These are phyloP conservation scores for Aspergillus jensenii DNA, from an alignment of 2,329 filamentous ascomycete genomes.

Conservation along the genomic window DNA sequence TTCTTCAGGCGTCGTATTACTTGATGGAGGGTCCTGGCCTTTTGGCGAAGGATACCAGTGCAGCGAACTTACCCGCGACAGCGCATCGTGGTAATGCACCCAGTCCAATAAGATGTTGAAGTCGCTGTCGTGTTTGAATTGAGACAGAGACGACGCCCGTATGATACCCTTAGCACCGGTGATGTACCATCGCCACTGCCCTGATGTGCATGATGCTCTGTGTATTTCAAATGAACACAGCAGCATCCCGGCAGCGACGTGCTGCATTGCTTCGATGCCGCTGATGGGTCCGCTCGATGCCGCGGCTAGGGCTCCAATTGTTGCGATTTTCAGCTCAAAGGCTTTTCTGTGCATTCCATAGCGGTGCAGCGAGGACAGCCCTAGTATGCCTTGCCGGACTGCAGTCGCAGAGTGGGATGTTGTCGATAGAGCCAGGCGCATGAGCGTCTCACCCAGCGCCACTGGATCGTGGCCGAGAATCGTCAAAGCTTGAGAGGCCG, in stretches of 20 bases:
- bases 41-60: neutral
- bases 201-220: slow-evolving; percentile 10
- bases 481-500: slow-evolving; percentile 5
- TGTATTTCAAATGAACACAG: slow-evolving; percentile 15
- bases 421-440: slow-evolving; percentile 8
- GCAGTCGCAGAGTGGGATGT: slow-evolving; percentile 2
- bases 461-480: slow-evolving; percentile 6
- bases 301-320: neutral
- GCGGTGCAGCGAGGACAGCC: slow-evolving; percentile 10
- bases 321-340: slow-evolving; percentile 6
- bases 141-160: neutral
- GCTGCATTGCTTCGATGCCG: slow-evolving; percentile 8
- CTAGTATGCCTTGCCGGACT: slow-evolving; percentile 2
- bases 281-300: slow-evolving; percentile 1
- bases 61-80: slow-evolving; percentile 8
- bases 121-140: neutral
- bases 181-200: slow-evolving; percentile 11
- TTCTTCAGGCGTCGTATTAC: neutral
- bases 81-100: slow-evolving; percentile 12
- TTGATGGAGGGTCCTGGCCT: neutral
- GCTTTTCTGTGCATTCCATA: slow-evolving; percentile 1
- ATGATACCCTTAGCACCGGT: slow-evolving; percentile 6
- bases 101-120: slow-evolving; percentile 8
- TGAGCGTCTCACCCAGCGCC: neutral
- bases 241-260: slow-evolving; percentile 14